Conservation (phyloP, 2,329 filamentous ascomycete species). For the Clarireedia sp. region DNA sequence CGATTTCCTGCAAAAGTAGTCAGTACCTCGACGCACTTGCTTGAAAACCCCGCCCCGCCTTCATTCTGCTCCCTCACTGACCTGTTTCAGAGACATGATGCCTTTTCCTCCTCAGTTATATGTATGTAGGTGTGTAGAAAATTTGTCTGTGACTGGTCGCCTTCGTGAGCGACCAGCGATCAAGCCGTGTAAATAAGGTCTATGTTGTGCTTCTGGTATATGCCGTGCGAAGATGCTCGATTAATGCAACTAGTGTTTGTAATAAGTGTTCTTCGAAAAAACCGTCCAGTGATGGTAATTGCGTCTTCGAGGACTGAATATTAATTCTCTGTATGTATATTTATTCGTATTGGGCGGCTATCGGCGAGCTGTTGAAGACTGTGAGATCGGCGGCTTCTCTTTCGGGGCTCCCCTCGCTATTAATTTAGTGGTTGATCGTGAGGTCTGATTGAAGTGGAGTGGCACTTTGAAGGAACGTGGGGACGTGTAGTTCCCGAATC, state of each 20-base stretch:
- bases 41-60: no score
- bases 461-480: not conserved
- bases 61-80: conserved; percentile 17
- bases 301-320: not conserved
- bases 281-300: conserved; percentile 7
- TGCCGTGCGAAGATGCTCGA: conserved; percentile 7
- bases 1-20: conserved; percentile 64
- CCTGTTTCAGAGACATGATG: conserved; percentile 37
- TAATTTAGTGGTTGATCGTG: conserved; percentile 5
- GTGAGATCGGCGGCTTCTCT: not conserved
- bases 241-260: conserved; percentile 5
- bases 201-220: conserved; percentile 6
- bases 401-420: conserved; percentile 1
- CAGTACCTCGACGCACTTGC: not conserved
- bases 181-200: conserved; percentile 2
- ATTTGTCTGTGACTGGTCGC: conserved; percentile 12
- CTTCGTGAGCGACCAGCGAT: conserved; percentile 17
- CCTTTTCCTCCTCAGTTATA: conserved; percentile 8
- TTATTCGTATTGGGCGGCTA: no score
- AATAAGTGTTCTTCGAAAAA: not conserved
- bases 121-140: not conserved
- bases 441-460: not conserved
- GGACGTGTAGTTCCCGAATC: conserved; percentile 1
- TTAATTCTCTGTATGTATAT: conserved; percentile 6
- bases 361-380: not conserved